Conservation (phyloP, 2,329 filamentous ascomycete genomes). For the Colletotrichum destructivum region DNA sequence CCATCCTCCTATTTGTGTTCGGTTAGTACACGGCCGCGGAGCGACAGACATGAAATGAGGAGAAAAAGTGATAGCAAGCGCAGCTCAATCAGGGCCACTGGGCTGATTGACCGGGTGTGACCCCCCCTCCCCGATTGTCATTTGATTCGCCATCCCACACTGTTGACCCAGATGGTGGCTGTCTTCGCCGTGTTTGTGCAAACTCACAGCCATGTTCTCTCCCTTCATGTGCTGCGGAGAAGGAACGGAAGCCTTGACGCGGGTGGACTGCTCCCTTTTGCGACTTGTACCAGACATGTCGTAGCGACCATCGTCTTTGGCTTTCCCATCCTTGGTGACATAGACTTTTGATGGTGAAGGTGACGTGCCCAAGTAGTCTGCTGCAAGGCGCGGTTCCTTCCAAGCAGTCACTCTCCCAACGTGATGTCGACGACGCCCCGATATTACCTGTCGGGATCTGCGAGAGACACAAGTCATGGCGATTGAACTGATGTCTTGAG, state of each 20-base stretch:
- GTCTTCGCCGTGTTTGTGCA: neutral
- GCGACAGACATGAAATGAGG: neutral
- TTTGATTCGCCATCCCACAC: neutral
- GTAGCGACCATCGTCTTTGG: conserved; percentile 28
- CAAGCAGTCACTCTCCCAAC: neutral
- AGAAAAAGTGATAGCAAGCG: neutral
- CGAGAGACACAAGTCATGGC: conserved; percentile 1
- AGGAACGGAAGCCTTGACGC: conserved; percentile 4
- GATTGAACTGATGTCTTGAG: neutral
- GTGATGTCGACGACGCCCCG: conserved; percentile 3
- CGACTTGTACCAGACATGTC: neutral
- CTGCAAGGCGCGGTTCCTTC: conserved; percentile 36
- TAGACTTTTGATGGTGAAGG: conserved; percentile 13
- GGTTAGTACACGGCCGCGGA: conserved; percentile 1
- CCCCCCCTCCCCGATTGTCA: neutral
- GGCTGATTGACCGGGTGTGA: conserved; percentile 11
- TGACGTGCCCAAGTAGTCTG: conserved; percentile 21
- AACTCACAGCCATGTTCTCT: neutral
- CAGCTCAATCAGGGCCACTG: conserved; percentile 19
- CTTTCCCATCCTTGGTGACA: conserved; percentile 30
- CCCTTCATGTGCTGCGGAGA: neutral
- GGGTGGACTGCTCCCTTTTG: conserved; percentile 21
- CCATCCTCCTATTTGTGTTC: conserved; percentile 79
- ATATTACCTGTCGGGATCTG: neutral
- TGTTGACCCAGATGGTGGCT: neutral